Percentiles rank a stretch among this genome's conserved stretches.
phyloP scores from a whole-genome alignment of 495 filamentous ascomycete genomes.

The Tuber aestivum region DNA sequence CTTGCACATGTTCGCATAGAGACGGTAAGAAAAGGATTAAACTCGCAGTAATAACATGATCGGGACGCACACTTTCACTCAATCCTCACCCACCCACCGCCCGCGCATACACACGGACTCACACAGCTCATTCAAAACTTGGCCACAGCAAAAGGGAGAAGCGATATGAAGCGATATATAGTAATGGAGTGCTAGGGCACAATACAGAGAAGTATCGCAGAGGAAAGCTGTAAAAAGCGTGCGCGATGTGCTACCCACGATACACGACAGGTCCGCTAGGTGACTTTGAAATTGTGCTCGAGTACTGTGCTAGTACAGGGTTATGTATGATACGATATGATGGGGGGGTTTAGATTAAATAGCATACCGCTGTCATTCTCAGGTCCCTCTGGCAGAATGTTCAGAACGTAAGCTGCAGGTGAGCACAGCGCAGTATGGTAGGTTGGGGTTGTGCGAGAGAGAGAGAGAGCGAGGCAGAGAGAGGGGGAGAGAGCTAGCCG shows the following conservation, averaged over 20 bases:
- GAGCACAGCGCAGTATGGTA: neutral
- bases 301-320: neutral
- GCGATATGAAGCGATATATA: no score
- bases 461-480: no score
- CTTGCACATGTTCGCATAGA: neutral
- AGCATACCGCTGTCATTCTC: neutral
- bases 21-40: neutral
- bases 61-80: neutral
- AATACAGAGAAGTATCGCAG: neutral
- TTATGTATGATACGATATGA: neutral
- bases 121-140: neutral
- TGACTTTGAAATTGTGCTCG: slow-evolving; percentile 1
- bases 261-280: neutral
- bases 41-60: neutral
- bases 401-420: neutral
- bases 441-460: neutral
- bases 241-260: neutral
- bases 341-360: neutral
- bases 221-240: neutral
- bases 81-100: neutral
- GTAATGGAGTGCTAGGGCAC: neutral
- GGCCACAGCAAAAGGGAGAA: neutral
- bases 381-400: neutral
- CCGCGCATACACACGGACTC: slow-evolving; percentile 1
- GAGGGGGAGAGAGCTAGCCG: neutral